Conservation (phyloP, 441 rosid species). For the Populus hybrid region DNA sequence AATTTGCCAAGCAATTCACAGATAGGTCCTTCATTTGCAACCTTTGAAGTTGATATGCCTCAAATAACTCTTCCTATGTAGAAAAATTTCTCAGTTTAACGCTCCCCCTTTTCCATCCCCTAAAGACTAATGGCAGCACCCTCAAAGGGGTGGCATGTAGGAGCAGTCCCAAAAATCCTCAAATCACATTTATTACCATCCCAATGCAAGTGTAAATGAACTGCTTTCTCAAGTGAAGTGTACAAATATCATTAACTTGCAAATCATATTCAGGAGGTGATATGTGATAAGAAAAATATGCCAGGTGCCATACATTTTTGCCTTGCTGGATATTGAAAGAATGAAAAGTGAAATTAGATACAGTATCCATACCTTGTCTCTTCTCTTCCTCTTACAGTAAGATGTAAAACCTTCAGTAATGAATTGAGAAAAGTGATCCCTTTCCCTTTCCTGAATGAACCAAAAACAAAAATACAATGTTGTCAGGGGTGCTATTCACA, state of each 20-base stretch:
- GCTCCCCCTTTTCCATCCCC: not conserved
- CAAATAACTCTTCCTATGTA: not conserved
- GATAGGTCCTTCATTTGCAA: not conserved
- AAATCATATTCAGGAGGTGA: not conserved
- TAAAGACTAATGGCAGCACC: not conserved
- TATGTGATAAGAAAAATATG: not conserved
- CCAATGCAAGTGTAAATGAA: not conserved
- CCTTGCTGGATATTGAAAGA: not conserved
- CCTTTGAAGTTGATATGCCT: not conserved
- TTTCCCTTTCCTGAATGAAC: conserved; percentile 70
- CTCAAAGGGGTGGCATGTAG: not conserved
- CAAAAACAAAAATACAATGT: not conserved
- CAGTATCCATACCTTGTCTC: conserved; percentile 71
- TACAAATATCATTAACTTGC: not conserved
- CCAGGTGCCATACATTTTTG: not conserved
- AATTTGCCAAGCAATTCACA: not conserved
- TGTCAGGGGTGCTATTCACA: not conserved
- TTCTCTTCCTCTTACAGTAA: conserved; percentile 98
- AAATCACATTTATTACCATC: not conserved
- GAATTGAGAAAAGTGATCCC: conserved; percentile 96
- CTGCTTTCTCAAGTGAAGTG: not conserved
- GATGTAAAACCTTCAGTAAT: conserved; percentile 96
- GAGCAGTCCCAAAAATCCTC: not conserved
- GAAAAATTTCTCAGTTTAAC: not conserved
- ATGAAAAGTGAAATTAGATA: conserved; percentile 1